These are phyloP conservation scores for Geosiphon pyriformis DNA, from an alignment of 192 early-diverging fungal genomes.

Conservation along the genomic window DNA sequence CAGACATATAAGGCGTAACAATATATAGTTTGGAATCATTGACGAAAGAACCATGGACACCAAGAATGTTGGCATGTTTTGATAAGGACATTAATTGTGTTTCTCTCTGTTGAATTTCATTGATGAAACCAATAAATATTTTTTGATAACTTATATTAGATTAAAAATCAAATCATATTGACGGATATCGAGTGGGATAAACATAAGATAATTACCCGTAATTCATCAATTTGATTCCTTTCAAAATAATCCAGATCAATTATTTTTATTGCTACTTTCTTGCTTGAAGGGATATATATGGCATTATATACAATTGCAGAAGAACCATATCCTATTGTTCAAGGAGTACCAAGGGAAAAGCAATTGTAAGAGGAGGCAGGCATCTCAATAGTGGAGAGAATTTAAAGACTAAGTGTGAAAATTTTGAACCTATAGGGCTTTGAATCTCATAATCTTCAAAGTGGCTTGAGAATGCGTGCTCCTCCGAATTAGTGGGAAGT, in stretches of 20 bases:
- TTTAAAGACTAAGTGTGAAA: not conserved
- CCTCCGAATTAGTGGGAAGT: not conserved
- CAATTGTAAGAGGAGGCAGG: not conserved
- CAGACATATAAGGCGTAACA: slow-evolving; percentile 76
- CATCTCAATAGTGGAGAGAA: not conserved
- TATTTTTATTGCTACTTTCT: slow-evolving; percentile 71
- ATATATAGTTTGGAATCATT: slow-evolving; percentile 74
- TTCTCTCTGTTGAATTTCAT: slow-evolving; percentile 52
- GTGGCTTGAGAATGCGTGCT: slow-evolving; percentile 15
- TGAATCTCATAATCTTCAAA: slow-evolving; percentile 23
- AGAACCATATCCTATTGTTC: slow-evolving; percentile 68
- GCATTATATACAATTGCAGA: slow-evolving; percentile 83
- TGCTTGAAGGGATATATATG: slow-evolving; percentile 64
- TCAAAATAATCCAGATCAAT: slow-evolving; percentile 91
- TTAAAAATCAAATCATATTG: not conserved
- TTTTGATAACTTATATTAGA: not conserved
- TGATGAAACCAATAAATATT: not conserved
- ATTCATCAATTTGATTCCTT: slow-evolving; percentile 86
- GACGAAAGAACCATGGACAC: slow-evolving; percentile 81
- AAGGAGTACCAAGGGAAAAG: slow-evolving; percentile 8
- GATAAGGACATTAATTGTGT: slow-evolving; percentile 82
- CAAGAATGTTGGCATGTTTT: slow-evolving; percentile 80
- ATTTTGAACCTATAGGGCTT: slow-evolving; percentile 14
- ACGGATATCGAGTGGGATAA: not conserved
- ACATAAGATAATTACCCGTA: slow-evolving; percentile 51